Percentiles rank a stretch among this genome's conserved stretches.
Conservation (phyloP, 495 filamentous ascomycete genomes). For the Hapsidospora chrysogenum region DNA sequence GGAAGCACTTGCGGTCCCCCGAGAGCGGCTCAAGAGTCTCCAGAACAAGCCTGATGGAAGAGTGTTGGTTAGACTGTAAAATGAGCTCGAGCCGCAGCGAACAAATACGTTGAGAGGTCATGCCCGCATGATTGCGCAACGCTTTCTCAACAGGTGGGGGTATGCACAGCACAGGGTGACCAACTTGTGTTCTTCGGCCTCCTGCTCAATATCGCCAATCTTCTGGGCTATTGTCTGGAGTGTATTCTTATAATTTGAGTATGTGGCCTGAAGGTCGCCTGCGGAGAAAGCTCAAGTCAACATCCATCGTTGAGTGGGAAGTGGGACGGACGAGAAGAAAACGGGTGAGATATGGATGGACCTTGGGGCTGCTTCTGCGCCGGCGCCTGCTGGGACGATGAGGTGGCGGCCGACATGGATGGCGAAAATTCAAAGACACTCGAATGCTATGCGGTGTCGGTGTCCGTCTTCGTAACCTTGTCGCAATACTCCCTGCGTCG, state of each 20-base stretch:
- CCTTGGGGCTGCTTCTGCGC: conserved; percentile 71
- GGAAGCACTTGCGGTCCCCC: conserved; percentile 87
- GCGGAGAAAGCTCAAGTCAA: too few relatives aligned
- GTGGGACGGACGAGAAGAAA: too few relatives aligned
- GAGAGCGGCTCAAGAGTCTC: conserved; percentile 79
- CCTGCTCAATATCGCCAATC: conserved; percentile 93
- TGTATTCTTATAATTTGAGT: conserved; percentile 88
- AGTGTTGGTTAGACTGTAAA: too few relatives aligned
- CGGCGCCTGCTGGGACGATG: conserved; percentile 19
- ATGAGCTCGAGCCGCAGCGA: too few relatives aligned
- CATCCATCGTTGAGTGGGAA: too few relatives aligned
- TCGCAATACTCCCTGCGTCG: too few relatives aligned
- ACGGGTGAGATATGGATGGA: conserved; percentile 20
- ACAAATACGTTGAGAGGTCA: too few relatives aligned
- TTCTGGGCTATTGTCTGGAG: conserved; percentile 88
- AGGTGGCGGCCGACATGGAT: conserved; percentile 23
- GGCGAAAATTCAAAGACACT: too few relatives aligned
- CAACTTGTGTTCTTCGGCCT: conserved; percentile 95
- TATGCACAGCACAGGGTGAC: conserved; percentile 12
- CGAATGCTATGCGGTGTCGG: too few relatives aligned
- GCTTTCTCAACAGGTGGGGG: too few relatives aligned
- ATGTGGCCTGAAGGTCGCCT: conserved; percentile 81
- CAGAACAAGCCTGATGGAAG: conserved; percentile 61
- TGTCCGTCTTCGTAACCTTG: too few relatives aligned
- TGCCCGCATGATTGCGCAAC: too few relatives aligned